phyloP scores from a whole-genome alignment of 2,329 filamentous ascomycete species.

The Scytalidium sp. region DNA sequence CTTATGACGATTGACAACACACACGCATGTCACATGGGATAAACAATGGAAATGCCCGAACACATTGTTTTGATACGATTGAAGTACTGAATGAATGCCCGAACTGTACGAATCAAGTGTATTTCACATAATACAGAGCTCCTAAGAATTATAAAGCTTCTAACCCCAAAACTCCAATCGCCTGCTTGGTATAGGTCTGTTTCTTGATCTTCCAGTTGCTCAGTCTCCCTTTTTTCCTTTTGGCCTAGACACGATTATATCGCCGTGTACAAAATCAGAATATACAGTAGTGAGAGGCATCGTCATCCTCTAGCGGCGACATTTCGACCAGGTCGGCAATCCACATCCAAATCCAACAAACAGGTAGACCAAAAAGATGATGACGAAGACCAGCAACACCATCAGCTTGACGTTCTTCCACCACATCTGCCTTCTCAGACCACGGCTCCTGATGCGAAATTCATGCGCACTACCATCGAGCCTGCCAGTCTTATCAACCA shows the following conservation, averaged over 20 bases:
- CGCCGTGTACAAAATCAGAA: too few species aligned
- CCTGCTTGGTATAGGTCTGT: neutral
- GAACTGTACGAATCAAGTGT: too few species aligned
- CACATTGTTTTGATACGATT: neutral
- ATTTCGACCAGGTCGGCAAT: constrained; percentile 49
- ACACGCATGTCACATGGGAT: constrained; percentile 35
- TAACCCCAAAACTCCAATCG: neutral
- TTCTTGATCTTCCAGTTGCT: too few species aligned
- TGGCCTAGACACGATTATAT: too few species aligned
- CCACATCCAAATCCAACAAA: constrained; percentile 73
- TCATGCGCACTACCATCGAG: constrained; percentile 85
- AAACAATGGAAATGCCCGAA: neutral
- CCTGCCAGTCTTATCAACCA: constrained; percentile 95
- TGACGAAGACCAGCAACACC: constrained; percentile 70
- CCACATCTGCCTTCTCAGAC: constrained; percentile 93
- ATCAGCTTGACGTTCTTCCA: constrained; percentile 99
- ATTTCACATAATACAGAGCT: too few species aligned
- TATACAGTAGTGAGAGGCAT: too few species aligned
- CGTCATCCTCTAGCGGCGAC: too few species aligned
- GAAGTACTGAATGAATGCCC: too few species aligned
- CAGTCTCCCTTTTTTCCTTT: too few species aligned
- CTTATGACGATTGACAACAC: too few species aligned
- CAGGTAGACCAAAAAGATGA: constrained; percentile 69
- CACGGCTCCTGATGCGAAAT: constrained; percentile 83
- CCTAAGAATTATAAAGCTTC: neutral